A percentile compares a stretch with the other conserved stretches of the same genome.
phyloP scores from a whole-genome alignment of 192 early-diverging fungal species.

The Funneliformis geosporum region DNA sequence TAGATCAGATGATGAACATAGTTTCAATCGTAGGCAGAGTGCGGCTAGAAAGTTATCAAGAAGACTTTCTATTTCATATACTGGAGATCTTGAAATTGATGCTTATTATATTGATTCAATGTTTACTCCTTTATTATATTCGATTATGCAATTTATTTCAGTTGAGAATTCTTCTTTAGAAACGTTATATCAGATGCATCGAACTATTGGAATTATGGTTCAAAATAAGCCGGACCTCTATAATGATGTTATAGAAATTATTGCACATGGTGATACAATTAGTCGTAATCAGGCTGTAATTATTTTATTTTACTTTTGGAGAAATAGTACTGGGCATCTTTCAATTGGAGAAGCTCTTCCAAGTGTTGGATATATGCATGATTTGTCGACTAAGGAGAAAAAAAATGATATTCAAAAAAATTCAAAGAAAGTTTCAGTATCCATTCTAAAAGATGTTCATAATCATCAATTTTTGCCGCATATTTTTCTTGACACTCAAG shows the following conservation, averaged over 20 bases:
- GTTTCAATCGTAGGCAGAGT: background rate
- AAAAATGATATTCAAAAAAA: constrained; percentile 6
- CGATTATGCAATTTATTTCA: constrained; percentile 51
- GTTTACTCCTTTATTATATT: constrained; percentile 50
- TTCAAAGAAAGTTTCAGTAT: constrained; percentile 10
- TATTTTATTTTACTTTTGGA: constrained; percentile 50
- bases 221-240: constrained; percentile 51
- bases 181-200: constrained; percentile 50
- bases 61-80: constrained; percentile 24
- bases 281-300: constrained; percentile 40
- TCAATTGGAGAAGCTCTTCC: constrained; percentile 46
- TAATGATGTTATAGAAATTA: constrained; percentile 53
- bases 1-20: background rate
- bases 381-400: constrained; percentile 34
- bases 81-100: constrained; percentile 40
- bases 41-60: background rate
- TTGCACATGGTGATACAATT: constrained; percentile 43
- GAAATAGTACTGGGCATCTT: constrained; percentile 46
- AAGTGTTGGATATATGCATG: constrained; percentile 34
- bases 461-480: constrained; percentile 40
- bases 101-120: constrained; percentile 49
- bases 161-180: constrained; percentile 42
- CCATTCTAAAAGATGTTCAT: constrained; percentile 9
- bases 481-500: constrained; percentile 36
- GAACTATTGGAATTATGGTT: constrained; percentile 50